Percentiles rank a stretch among this genome's conserved stretches.
phyloP scores from a whole-genome alignment of 2,329 filamentous ascomycete species.

The Monascus ruber region DNA sequence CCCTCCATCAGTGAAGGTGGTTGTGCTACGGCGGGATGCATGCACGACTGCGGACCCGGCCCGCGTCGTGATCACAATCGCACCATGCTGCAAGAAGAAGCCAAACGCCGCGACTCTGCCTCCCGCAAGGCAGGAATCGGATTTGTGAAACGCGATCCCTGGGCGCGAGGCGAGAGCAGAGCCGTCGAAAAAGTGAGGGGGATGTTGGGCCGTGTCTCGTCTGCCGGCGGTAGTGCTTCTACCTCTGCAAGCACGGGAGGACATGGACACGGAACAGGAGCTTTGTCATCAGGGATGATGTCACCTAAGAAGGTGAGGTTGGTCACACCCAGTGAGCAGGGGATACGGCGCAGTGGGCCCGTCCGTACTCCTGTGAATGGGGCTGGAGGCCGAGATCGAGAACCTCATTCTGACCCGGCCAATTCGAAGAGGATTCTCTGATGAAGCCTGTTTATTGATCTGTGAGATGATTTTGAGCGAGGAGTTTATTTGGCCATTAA shows the following conservation, averaged over 20 bases:
- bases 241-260: slow-evolving; percentile 10
- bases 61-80: slow-evolving; percentile 32
- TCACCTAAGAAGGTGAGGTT: slow-evolving; percentile 36
- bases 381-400: slow-evolving; percentile 5
- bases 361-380: slow-evolving; percentile 10
- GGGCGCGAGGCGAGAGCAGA: slow-evolving; percentile 34
- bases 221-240: slow-evolving; percentile 10
- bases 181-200: slow-evolving; percentile 36
- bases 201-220: slow-evolving; percentile 26
- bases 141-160: slow-evolving; percentile 33
- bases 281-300: slow-evolving; percentile 21
- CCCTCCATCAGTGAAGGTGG: slow-evolving; percentile 39
- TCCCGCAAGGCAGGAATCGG: slow-evolving; percentile 22
- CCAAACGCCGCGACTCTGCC: slow-evolving; percentile 20
- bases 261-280: slow-evolving; percentile 5
- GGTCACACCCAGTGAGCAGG: slow-evolving; percentile 33
- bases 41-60: slow-evolving; percentile 48
- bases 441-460: not conserved
- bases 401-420: slow-evolving; percentile 5
- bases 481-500: too few species aligned
- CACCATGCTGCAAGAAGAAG: slow-evolving; percentile 18
- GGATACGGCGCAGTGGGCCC: slow-evolving; percentile 13
- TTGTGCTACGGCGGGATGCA: slow-evolving; percentile 49
- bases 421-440: not conserved
- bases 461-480: not conserved